These are phyloP conservation scores for Obba rivulosa DNA, from an alignment of 768 basidiomycete genomes.

Conservation along the genomic window DNA sequence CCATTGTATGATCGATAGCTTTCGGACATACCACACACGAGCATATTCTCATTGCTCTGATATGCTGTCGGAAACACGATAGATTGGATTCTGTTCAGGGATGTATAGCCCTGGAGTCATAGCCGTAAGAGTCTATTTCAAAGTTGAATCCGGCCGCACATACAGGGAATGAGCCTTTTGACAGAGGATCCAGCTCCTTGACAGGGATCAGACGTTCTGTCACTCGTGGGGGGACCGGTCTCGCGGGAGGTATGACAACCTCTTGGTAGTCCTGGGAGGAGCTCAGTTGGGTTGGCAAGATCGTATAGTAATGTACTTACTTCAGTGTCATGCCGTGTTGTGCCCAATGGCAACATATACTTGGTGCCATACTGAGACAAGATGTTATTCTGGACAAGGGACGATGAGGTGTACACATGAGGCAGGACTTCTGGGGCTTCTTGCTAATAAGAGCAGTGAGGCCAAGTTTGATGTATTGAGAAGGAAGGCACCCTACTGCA, in stretches of 20 bases:
- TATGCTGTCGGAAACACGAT: constrained; percentile 93
- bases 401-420: constrained; percentile 79
- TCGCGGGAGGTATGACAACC: constrained; percentile 83
- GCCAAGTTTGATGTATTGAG: too few relatives aligned
- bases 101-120: constrained; percentile 64
- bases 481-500: constrained; percentile 12
- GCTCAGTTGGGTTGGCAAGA: neutral
- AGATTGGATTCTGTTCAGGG: constrained; percentile 91
- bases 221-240: constrained; percentile 62
- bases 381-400: constrained; percentile 52
- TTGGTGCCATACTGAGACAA: constrained; percentile 71
- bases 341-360: constrained; percentile 81
- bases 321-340: constrained; percentile 59
- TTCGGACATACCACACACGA: constrained; percentile 84
- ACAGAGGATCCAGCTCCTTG: constrained; percentile 68
- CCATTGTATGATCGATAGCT: neutral
- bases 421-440: constrained; percentile 63
- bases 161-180: constrained; percentile 81
- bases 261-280: constrained; percentile 76
- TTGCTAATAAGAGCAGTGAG: constrained; percentile 17
- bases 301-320: constrained; percentile 33
- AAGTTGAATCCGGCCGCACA: constrained; percentile 13
- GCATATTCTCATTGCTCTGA: constrained; percentile 92
- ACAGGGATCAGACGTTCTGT: constrained; percentile 71
- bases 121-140: neutral